Conservation (phyloP, 768 basidiomycete species). For the Amanita thiersii region DNA sequence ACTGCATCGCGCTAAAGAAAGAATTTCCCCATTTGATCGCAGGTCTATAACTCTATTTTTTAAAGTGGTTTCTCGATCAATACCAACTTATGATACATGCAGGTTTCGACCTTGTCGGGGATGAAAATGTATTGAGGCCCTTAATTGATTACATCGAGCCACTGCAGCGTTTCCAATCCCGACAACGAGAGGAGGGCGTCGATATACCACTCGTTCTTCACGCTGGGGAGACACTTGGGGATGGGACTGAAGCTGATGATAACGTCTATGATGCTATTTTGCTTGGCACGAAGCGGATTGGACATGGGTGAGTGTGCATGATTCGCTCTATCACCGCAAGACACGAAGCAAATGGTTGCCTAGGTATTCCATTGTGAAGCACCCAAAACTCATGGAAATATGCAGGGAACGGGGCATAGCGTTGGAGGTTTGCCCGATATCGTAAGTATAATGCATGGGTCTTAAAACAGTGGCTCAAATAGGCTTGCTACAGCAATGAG, state of each 20-base stretch:
- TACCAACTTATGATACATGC: conserved; percentile 3
- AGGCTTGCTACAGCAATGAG: conserved; percentile 75
- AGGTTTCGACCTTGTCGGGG: conserved; percentile 81
- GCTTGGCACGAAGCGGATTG: conserved; percentile 72
- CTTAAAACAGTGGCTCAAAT: neutral
- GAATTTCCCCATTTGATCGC: conserved; percentile 67
- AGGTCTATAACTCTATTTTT: conserved; percentile 29
- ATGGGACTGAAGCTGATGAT: conserved; percentile 60
- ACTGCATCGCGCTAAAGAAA: conserved; percentile 67
- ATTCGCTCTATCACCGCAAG: neutral
- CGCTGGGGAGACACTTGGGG: conserved; percentile 74
- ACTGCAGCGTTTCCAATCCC: conserved; percentile 49
- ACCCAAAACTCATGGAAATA: conserved; percentile 61
- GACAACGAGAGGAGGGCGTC: conserved; percentile 47
- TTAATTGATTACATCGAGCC: conserved; percentile 55
- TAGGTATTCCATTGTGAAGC: conserved; percentile 71
- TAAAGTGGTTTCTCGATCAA: neutral
- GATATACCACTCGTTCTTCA: conserved; percentile 75
- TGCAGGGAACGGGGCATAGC: conserved; percentile 58
- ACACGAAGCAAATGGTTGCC: neutral
- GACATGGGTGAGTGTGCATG: conserved; percentile 60
- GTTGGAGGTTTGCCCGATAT: conserved; percentile 75
- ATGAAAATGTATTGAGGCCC: conserved; percentile 54
- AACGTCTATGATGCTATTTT: conserved; percentile 78
- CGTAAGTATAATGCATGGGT: conserved; percentile 39